Conservation (phyloP, 140 eudicot species). For the Erigeron philadelphicus region DNA sequence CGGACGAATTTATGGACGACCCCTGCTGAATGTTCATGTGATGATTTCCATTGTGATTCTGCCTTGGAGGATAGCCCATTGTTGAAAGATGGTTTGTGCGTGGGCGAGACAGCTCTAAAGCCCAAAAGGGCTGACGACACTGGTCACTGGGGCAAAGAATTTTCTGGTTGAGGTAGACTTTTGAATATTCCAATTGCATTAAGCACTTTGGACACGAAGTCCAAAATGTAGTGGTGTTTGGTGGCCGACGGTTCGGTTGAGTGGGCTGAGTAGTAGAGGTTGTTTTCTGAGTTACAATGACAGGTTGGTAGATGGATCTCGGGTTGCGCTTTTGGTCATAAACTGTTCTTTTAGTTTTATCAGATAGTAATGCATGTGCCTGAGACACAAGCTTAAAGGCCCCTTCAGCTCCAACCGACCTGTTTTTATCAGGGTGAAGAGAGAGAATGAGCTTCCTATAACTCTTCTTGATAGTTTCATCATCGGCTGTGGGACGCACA, state of each 20-base stretch:
- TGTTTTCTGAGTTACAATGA: slow-evolving; percentile 11
- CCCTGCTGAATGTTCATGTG: slow-evolving; percentile 21
- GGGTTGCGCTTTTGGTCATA: slow-evolving; percentile 41
- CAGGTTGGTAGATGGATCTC: slow-evolving; percentile 9
- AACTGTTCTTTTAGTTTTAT: slow-evolving; percentile 26
- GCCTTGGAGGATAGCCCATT: slow-evolving; percentile 11
- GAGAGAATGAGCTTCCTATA: slow-evolving; percentile 39
- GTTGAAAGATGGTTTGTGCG: slow-evolving; percentile 14
- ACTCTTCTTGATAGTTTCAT: slow-evolving; percentile 34
- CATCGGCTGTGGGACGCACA: slow-evolving; percentile 44
- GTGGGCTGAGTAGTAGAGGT: slow-evolving; percentile 24
- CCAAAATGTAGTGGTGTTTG: slow-evolving; percentile 43
- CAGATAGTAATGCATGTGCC: slow-evolving; percentile 45
- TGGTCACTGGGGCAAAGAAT: slow-evolving; percentile 31
- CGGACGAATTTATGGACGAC: slow-evolving; percentile 14
- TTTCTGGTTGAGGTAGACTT: slow-evolving; percentile 27
- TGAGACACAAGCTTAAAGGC: slow-evolving; percentile 47
- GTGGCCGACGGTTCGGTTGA: slow-evolving; percentile 22
- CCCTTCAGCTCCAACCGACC: slow-evolving; percentile 49
- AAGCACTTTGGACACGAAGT: slow-evolving; percentile 40
- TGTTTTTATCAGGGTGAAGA: slow-evolving; percentile 58
- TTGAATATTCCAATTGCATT: slow-evolving; percentile 35
- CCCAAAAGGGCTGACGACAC: slow-evolving; percentile 39
- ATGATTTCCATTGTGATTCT: slow-evolving; percentile 17
- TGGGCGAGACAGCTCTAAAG: slow-evolving; percentile 31